These are phyloP conservation scores for Penicillium polonicum DNA, from an alignment of 2,329 filamentous ascomycete genomes.

Conservation along the genomic window DNA sequence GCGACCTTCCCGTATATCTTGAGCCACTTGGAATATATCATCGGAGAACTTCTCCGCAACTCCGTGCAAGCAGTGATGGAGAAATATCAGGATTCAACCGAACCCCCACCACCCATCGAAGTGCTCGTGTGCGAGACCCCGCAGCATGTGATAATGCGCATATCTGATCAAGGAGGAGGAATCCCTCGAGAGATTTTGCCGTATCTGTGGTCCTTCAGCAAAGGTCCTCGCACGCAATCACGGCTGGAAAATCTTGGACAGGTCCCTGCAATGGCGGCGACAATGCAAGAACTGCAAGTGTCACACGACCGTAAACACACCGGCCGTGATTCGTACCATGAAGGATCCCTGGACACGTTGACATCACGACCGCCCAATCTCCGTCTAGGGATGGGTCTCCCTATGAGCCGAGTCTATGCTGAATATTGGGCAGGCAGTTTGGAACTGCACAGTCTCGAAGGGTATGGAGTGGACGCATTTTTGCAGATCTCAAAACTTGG, in stretches of 20 bases:
- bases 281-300: slow-evolving; percentile 76
- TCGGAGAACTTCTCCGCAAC: slow-evolving; percentile 91
- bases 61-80: slow-evolving; percentile 91
- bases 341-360: slow-evolving; percentile 73
- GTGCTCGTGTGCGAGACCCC: slow-evolving; percentile 91
- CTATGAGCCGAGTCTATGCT: slow-evolving; percentile 89
- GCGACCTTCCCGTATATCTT: slow-evolving; percentile 96
- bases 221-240: slow-evolving; percentile 75
- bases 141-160: slow-evolving; percentile 92
- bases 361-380: slow-evolving; percentile 82
- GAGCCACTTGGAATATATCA: slow-evolving; percentile 93
- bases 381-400: slow-evolving; percentile 86
- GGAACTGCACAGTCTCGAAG: slow-evolving; percentile 87
- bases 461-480: slow-evolving; percentile 94
- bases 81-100: slow-evolving; percentile 53
- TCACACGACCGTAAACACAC: slow-evolving; percentile 36
- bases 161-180: slow-evolving; percentile 93
- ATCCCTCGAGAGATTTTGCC: slow-evolving; percentile 82
- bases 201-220: slow-evolving; percentile 94
- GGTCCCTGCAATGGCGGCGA: slow-evolving; percentile 89
- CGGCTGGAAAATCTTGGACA: slow-evolving; percentile 80
- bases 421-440: slow-evolving; percentile 97
- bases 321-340: slow-evolving; percentile 41
- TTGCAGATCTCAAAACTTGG: slow-evolving; percentile 93
- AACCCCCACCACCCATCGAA: slow-evolving; percentile 75